phyloP scores from a whole-genome alignment of 768 basidiomycete genomes.

The Plicaturopsis crispa region DNA sequence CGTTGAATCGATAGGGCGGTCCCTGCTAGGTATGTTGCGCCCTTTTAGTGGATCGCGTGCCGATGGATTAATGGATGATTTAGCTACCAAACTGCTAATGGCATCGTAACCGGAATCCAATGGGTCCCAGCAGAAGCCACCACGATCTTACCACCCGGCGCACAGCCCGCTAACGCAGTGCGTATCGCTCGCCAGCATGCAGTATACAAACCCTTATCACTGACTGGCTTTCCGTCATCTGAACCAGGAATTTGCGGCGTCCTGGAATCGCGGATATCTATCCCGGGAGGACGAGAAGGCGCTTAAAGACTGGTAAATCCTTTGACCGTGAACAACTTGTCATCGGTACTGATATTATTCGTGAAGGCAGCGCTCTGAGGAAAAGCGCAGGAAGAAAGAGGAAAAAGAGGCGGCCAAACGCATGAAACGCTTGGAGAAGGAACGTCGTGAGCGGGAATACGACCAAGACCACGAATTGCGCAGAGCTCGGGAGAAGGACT shows the following conservation, averaged over 20 bases:
- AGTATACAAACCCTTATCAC: too few species aligned
- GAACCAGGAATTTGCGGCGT: conserved; percentile 52
- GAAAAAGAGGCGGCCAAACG: conserved; percentile 35
- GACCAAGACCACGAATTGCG: conserved; percentile 44
- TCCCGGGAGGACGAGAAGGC: conserved; percentile 28
- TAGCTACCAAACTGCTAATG: conserved; percentile 68
- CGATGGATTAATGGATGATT: conserved; percentile 1
- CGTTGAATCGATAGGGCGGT: conserved; percentile 45
- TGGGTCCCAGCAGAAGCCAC: conserved; percentile 67
- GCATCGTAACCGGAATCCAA: conserved; percentile 57
- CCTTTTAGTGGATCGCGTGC: conserved; percentile 6
- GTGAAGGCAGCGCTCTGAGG: conserved; percentile 38
- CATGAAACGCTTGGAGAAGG: conserved; percentile 36
- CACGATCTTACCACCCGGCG: conserved; percentile 48
- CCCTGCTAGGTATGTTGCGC: conserved; percentile 51
- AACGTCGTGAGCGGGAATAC: conserved; percentile 47
- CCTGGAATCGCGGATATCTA: conserved; percentile 40
- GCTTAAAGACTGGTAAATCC: conserved; percentile 38
- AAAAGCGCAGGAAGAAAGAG: conserved; percentile 48
- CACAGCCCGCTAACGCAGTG: conserved; percentile 51
- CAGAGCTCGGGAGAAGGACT: conserved; percentile 50
- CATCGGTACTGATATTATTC: too few species aligned
- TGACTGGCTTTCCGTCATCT: too few species aligned
- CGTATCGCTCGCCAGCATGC: too few species aligned
- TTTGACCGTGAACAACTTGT: too few species aligned